Conservation (phyloP, 2,329 filamentous ascomycete species). For the Dothidotthia symphoricarpi region DNA sequence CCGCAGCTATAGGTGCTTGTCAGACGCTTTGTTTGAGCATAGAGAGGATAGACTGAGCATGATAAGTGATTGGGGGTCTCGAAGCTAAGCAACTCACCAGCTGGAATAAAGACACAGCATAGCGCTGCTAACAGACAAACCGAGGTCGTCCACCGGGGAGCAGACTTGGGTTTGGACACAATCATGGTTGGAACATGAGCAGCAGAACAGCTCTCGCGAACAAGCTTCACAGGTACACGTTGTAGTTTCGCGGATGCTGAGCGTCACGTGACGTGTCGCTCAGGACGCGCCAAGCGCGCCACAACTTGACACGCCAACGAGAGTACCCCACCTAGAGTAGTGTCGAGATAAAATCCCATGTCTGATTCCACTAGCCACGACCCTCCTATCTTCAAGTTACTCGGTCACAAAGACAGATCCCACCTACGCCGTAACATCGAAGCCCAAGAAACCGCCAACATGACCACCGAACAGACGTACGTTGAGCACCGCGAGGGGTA, state of each 20-base stretch:
- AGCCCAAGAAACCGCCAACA: constrained; percentile 35
- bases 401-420: constrained; percentile 50
- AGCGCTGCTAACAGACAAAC: constrained; percentile 36
- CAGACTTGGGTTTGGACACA: constrained; percentile 42
- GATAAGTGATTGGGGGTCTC: constrained; percentile 5
- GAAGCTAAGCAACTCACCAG: constrained; percentile 30
- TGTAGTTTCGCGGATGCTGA: no score
- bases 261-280: no score
- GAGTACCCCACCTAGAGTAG: no score
- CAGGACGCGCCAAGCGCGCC: no score
- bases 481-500: constrained; percentile 37
- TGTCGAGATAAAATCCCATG: no score
- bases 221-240: constrained; percentile 11
- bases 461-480: constrained; percentile 84
- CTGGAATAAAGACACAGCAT: constrained; percentile 38
- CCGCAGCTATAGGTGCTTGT: constrained; percentile 58
- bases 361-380: no score
- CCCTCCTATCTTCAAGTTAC: constrained; percentile 48
- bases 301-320: no score
- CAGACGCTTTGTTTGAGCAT: constrained; percentile 1
- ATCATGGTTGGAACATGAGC: constrained; percentile 31
- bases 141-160: constrained; percentile 60
- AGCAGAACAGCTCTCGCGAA: constrained; percentile 9
- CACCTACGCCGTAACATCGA: constrained; percentile 40
- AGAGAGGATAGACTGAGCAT: not conserved